Evolutionary conservation across 176 grass and related monocot species (phyloP).

Genomic region (Leersia perrieri): DNA sequence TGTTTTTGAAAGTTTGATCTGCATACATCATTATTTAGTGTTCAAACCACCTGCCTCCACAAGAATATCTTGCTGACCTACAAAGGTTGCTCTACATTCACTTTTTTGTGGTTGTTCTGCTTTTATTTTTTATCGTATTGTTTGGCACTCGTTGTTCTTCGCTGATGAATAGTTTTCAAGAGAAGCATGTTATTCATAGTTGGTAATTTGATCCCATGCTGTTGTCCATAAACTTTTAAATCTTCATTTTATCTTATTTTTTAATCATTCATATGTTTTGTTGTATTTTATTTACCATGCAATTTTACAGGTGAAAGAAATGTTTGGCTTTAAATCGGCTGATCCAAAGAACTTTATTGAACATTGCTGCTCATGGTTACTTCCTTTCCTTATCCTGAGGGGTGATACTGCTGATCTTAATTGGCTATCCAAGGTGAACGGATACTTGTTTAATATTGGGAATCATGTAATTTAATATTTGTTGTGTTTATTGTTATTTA

Average conservation of each 20-base stretch:
- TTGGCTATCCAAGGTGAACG: conserved; percentile 80
- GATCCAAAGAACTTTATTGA: conserved; percentile 67
- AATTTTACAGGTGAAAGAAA: conserved; percentile 63
- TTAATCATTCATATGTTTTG: neutral
- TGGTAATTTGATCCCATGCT: neutral
- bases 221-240: neutral
- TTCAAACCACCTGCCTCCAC: neutral
- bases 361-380: conserved; percentile 69
- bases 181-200: neutral
- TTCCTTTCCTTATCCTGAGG: conserved; percentile 67
- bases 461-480: neutral
- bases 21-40: neutral
- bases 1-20: neutral
- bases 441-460: conserved; percentile 2
- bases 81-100: neutral
- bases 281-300: conserved; percentile 12
- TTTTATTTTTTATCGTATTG: neutral
- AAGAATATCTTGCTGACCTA: neutral
- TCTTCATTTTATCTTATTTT: conserved; percentile 5
- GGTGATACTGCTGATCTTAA: conserved; percentile 66
- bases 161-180: neutral
- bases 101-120: neutral
- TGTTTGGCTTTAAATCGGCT: conserved; percentile 55
- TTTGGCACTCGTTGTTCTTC: neutral
- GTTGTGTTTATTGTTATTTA: conserved; percentile 9